Conservation (phyloP, 1,284 basidiomycete genomes). For the Tilletia horrida region DNA sequence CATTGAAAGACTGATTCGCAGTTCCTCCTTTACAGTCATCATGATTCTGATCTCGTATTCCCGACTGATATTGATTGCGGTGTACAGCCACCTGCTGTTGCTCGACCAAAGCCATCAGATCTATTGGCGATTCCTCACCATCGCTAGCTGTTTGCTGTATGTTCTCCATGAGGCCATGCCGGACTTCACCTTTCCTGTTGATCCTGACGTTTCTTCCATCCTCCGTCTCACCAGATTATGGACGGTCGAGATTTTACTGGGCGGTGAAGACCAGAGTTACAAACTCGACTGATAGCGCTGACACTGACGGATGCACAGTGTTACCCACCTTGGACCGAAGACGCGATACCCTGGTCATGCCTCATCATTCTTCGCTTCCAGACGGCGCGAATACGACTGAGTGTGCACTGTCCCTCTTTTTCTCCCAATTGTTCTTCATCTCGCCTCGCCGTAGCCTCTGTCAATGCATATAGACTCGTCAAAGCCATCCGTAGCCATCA, state of each 20-base stretch:
- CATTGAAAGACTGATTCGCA: background rate
- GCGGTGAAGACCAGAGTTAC: slow-evolving; percentile 7
- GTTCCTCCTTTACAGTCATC: slow-evolving; percentile 24
- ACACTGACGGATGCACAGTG: too few relatives aligned
- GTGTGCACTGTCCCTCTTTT: too few relatives aligned
- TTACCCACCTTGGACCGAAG: too few relatives aligned
- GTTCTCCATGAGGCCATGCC: background rate
- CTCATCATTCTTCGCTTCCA: too few relatives aligned
- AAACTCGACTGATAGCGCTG: slow-evolving; percentile 9
- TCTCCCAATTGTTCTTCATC: too few relatives aligned
- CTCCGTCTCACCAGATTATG: background rate
- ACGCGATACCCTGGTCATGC: too few relatives aligned
- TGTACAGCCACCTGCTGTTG: slow-evolving; percentile 49
- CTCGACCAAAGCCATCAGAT: slow-evolving; percentile 52
- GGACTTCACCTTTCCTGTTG: too few relatives aligned
- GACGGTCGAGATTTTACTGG: slow-evolving; percentile 11
- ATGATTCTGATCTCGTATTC: slow-evolving; percentile 45
- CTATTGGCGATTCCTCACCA: slow-evolving; percentile 52
- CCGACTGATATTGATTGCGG: slow-evolving; percentile 49
- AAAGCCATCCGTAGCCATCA: too few relatives aligned
- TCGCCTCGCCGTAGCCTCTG: too few relatives aligned
- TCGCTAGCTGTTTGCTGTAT: slow-evolving; percentile 39
- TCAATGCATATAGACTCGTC: too few relatives aligned
- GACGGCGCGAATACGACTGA: too few relatives aligned
- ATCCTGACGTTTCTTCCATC: too few relatives aligned